Evolutionary conservation across 257 asterid species (phyloP).

Genomic region (Petrea volubilis): DNA sequence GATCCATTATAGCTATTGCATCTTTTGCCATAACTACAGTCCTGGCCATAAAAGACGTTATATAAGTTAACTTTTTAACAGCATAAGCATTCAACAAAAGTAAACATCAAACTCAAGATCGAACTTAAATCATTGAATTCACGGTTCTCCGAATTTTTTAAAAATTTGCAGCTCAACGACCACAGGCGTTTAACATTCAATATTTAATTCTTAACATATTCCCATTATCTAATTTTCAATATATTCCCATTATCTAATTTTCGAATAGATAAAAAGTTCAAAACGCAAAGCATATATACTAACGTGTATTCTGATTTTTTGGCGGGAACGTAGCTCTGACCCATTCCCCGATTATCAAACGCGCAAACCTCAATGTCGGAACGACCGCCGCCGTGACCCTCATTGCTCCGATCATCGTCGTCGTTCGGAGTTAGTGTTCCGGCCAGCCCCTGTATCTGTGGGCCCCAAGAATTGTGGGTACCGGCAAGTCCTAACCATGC

Average conservation of each 20-base stretch:
- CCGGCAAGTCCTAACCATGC: conserved; percentile 81
- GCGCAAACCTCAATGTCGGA: conserved; percentile 79
- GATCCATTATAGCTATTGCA: conserved; percentile 92
- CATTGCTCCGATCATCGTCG: conserved; percentile 44
- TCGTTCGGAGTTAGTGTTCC: conserved; percentile 73
- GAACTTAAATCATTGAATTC: neutral
- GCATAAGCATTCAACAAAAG: neutral
- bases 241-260: no score
- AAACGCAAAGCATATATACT: conserved; percentile 26
- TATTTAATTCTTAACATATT: neutral
- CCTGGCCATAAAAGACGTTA: conserved; percentile 35
- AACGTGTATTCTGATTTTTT: conserved; percentile 83
- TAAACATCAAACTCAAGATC: neutral
- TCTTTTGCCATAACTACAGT: conserved; percentile 89
- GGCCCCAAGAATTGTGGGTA: conserved; percentile 86
- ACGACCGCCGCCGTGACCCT: conserved; percentile 23
- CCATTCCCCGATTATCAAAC: conserved; percentile 96
- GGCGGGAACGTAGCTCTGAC: conserved; percentile 84
- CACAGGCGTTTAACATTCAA: no score
- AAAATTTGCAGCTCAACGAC: no score
- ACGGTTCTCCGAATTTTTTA: no score
- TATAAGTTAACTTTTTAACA: conserved; percentile 10
- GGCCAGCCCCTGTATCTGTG: conserved; percentile 74
- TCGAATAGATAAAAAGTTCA: neutral
- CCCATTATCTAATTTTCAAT: neutral